phyloP scores from a whole-genome alignment of 2,329 filamentous ascomycete genomes.

The Paecilomyces formosus region DNA sequence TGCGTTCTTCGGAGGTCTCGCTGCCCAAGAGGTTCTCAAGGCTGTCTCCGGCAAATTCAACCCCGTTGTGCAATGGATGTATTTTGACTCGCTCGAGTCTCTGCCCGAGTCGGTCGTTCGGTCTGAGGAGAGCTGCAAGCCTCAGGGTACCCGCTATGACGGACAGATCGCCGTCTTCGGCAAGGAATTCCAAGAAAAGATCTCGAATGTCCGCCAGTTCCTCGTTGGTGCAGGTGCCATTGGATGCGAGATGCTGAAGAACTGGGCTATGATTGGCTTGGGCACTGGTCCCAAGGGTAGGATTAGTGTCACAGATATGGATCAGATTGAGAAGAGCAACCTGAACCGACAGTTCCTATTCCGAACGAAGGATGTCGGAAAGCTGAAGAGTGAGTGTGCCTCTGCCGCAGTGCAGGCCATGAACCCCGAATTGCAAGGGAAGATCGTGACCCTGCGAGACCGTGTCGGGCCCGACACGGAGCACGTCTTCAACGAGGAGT shows the following conservation, averaged over 20 bases:
- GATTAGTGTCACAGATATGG: constrained; percentile 94
- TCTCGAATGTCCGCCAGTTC: constrained; percentile 85
- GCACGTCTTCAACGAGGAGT: constrained; percentile 85
- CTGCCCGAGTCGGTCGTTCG: constrained; percentile 67
- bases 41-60: constrained; percentile 96
- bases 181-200: constrained; percentile 85
- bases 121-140: constrained; percentile 82
- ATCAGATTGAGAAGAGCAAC: constrained; percentile 98
- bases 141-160: constrained; percentile 79
- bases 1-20: constrained; percentile 87
- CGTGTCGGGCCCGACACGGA: constrained; percentile 89
- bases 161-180: constrained; percentile 97
- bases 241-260: constrained; percentile 98
- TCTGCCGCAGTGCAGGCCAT: constrained; percentile 83
- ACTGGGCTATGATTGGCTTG: constrained; percentile 98
- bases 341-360: constrained; percentile 96
- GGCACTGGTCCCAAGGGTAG: constrained; percentile 80
- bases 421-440: constrained; percentile 85
- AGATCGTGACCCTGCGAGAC: constrained; percentile 80
- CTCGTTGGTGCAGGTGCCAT: constrained; percentile 94
- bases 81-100: constrained; percentile 97
- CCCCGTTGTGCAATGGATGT: constrained; percentile 91
- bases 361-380: constrained; percentile 84
- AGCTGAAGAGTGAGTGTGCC: constrained; percentile 93
- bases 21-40: constrained; percentile 92